Evolutionary conservation across 208 protist species (phyloP).

Genomic region (Trypanosoma caninum): DNA sequence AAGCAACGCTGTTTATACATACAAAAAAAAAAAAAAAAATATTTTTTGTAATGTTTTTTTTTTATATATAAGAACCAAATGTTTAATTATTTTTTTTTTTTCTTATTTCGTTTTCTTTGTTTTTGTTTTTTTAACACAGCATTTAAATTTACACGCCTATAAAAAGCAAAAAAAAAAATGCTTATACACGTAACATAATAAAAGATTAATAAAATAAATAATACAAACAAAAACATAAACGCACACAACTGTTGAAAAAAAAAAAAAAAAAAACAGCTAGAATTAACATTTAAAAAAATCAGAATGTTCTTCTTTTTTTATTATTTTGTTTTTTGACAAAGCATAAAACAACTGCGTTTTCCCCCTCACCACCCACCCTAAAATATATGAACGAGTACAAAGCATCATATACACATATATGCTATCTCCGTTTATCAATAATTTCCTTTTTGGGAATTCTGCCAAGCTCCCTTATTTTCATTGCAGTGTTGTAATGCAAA

Average conservation of each 20-base stretch:
- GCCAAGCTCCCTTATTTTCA: constrained; percentile 87
- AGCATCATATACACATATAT: neutral
- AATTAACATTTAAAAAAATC: neutral
- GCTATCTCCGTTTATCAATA: too few relatives aligned
- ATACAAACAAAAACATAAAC: neutral
- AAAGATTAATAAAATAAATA: neutral
- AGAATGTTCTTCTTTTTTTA: neutral
- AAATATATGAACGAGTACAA: too few relatives aligned
- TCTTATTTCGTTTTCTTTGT: too few relatives aligned
- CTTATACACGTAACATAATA: neutral
- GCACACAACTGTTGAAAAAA: neutral
- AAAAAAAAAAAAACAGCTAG: neutral
- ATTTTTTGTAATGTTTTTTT: too few relatives aligned
- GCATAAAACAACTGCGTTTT: too few relatives aligned
- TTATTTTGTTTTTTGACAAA: neutral
- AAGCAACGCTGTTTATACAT: neutral
- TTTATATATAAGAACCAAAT: too few relatives aligned
- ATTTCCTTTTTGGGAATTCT: constrained; percentile 39
- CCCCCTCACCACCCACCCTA: too few relatives aligned
- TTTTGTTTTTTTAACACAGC: too few relatives aligned
- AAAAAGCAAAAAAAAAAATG: constrained; percentile 13
- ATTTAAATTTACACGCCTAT: neutral
- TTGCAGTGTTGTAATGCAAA: constrained; percentile 76
- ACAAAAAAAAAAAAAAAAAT: neutral
- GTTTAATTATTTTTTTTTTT: too few relatives aligned